These are phyloP conservation scores for Camellia sinensis DNA, from an alignment of 148 eudicot species.

Conservation along the genomic window DNA sequence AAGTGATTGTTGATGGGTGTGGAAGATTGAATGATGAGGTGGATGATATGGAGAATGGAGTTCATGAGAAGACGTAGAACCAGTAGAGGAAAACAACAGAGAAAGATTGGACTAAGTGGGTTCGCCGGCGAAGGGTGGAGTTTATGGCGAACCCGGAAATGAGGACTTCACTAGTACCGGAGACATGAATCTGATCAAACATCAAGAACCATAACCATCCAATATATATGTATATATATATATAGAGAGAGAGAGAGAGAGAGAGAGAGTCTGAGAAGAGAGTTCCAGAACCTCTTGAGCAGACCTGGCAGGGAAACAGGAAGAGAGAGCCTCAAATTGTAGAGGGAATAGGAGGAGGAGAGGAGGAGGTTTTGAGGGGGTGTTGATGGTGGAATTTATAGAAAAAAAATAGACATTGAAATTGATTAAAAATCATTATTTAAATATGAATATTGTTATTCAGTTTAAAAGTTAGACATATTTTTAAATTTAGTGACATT, in stretches of 20 bases:
- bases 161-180: slow-evolving; percentile 70
- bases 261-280: not conserved
- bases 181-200: slow-evolving; percentile 43
- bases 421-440: not conserved
- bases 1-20: not conserved
- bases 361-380: not conserved
- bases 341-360: not conserved
- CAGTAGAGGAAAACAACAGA: slow-evolving; percentile 80
- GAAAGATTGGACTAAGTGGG: slow-evolving; percentile 69
- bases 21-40: not conserved
- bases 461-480: too few species aligned
- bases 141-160: slow-evolving; percentile 63
- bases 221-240: not conserved
- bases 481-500: too few species aligned
- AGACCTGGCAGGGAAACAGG: not conserved
- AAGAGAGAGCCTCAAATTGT: not conserved
- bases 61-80: slow-evolving; percentile 82
- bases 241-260: not conserved
- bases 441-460: too few species aligned
- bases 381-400: slow-evolving; percentile 14
- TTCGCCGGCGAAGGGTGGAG: slow-evolving; percentile 62
- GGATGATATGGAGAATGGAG: not conserved
- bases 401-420: not conserved
- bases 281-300: slow-evolving; percentile 8
- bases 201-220: not conserved